Percentiles rank a stretch among this genome's conserved stretches.
Conservation (phyloP, 805 yeast genomes). For the Candida nemodendra region DNA sequence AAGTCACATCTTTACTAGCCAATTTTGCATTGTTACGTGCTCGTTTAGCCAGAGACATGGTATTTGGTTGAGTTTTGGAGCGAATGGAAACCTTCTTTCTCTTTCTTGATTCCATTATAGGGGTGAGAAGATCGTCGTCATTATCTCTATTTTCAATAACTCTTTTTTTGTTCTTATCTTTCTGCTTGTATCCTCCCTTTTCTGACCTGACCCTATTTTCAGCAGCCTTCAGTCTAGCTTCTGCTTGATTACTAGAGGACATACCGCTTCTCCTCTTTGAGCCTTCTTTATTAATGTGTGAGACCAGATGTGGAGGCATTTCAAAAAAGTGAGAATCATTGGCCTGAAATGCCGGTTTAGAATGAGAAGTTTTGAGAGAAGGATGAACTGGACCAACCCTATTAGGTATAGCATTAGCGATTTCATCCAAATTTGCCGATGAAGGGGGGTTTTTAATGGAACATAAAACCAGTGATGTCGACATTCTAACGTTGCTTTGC, state of each 20-base stretch:
- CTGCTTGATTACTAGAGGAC: constrained; percentile 9
- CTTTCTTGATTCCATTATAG: constrained; percentile 30
- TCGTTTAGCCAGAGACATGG: constrained; percentile 11
- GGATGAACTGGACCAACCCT: constrained; percentile 2
- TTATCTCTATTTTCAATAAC: background rate
- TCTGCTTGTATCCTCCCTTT: background rate
- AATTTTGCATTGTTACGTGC: constrained; percentile 25
- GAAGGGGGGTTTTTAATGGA: constrained; percentile 17
- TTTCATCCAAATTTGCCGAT: constrained; percentile 7
- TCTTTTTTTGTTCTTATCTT: constrained; percentile 8
- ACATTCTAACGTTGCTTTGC: constrained; percentile 9
- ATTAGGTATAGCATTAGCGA: constrained; percentile 1
- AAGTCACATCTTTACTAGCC: constrained; percentile 45
- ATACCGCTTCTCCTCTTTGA: background rate
- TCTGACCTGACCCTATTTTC: constrained; percentile 5
- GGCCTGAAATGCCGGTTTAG: constrained; percentile 16
- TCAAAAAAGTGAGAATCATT: constrained; percentile 24
- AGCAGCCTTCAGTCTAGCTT: constrained; percentile 17
- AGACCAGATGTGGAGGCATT: constrained; percentile 14
- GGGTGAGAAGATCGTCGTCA: constrained; percentile 25
- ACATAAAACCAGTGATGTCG: constrained; percentile 7
- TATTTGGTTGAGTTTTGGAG: constrained; percentile 9
- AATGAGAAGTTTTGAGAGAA: constrained; percentile 3
- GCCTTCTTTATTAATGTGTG: constrained; percentile 3
- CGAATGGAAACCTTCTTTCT: constrained; percentile 26